Evolutionary conservation across 768 basidiomycete species (phyloP), one percentile per base, ranked within the genome.

Genomic region (Mycena amicta): DNA sequence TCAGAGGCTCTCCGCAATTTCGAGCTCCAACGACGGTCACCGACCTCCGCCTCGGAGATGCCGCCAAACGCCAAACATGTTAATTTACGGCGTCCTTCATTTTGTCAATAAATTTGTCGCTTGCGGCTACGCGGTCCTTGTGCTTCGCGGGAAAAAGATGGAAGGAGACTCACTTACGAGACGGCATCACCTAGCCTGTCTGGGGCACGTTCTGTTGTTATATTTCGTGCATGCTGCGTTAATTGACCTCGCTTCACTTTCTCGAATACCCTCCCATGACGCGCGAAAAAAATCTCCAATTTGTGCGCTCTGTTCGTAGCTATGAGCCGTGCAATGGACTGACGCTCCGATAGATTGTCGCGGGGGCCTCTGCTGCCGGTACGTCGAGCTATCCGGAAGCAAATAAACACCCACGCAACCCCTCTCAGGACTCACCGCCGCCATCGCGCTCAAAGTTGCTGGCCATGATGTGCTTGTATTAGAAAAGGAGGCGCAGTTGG

Each of bases 331-430:
- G 18, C 43, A 8, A 5, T 8, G 8, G 43, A 45, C 43, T 52
- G 15, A 52, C 50, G 37, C 5, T 40, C 29, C 41, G 15, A 22
- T 51, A 62, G 60, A 62, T 62, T 15, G 46, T 62, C 12, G 53
- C 54, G 6, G 60, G 60, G 16, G 60, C 60, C 15, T 62, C 60
- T 15, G 37, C 37, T 22, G 60, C 52, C 3, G 60, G 60, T 62
- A n/a, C n/a, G 50, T 31, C 5, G 20, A 13, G 11, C 13, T n/a
- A 30, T 26, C 25, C 20, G 1, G 1, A 4, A 23, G 8, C 12
- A 20, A 26, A 6, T 4, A 26, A 12, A 30, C 25, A 5, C 4
- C 5, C 13, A 33, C 2, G 13, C 4, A 29, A 12, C 6, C 20
- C 37, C 20, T 45, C 20, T 5, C 52, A 61, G 60, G 60, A 15